Percentiles rank a stretch among this genome's conserved stretches.
These are phyloP conservation scores for Peltaster fructicola DNA, from an alignment of 2,329 filamentous ascomycete genomes.

Conservation along the genomic window DNA sequence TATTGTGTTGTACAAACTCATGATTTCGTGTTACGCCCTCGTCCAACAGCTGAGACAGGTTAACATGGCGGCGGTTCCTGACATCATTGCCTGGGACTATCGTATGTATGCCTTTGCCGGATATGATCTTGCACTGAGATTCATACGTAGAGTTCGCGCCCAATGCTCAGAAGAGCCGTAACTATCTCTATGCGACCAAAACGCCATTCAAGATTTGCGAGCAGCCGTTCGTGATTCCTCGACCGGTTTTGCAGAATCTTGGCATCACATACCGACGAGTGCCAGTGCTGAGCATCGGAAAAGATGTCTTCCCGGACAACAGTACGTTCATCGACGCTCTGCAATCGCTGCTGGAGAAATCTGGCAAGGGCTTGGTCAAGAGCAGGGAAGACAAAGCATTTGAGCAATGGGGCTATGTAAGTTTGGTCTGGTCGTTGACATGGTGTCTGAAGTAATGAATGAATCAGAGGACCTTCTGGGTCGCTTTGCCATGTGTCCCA, in stretches of 20 bases:
- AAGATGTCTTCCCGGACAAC: constrained; percentile 13
- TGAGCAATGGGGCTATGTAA: constrained; percentile 10
- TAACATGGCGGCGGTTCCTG: too few species aligned
- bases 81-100: constrained; percentile 7
- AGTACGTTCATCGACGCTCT: constrained; percentile 7
- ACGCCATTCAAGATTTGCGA: constrained; percentile 12
- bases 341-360: constrained; percentile 6
- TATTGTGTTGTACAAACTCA: too few species aligned
- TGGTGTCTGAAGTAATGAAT: not conserved
- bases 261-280: constrained; percentile 13
- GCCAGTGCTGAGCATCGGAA: constrained; percentile 12
- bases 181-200: constrained; percentile 7
- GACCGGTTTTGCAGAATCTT: constrained; percentile 8
- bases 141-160: constrained; percentile 9
- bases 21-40: too few species aligned
- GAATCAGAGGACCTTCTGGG: constrained; percentile 6
- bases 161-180: constrained; percentile 10
- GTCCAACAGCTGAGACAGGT: too few species aligned
- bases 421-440: not conserved
- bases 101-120: too few species aligned
- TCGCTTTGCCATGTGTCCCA: constrained; percentile 7
- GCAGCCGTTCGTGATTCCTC: constrained; percentile 12
- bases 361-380: constrained; percentile 7
- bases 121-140: too few species aligned
- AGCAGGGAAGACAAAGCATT: constrained; percentile 5